Evolutionary conservation across 2,329 filamentous ascomycete genomes (phyloP), one percentile per base, ranked within the genome.

Genomic region (Trichoderma brevicompactum): DNA sequence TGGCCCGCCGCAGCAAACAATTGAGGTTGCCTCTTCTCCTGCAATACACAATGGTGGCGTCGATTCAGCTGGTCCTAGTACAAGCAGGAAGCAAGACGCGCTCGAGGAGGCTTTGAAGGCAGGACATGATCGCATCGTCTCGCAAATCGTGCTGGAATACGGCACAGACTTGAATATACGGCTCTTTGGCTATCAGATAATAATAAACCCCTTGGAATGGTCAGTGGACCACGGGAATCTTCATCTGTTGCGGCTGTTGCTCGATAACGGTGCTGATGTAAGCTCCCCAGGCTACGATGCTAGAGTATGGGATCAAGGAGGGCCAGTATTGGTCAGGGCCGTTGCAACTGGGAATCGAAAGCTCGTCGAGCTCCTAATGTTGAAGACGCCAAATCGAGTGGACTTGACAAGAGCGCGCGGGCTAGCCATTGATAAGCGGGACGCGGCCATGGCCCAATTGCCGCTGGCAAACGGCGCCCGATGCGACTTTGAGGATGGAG

Each of bases 51-150:
- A 43, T 55, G 17, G 17, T 17, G 12, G 32, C 15, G 32, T 56
- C 40, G 19, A 44, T 44, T 32, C 36, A 1, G 3, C 17, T 4
- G 58, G 13, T 13, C 60, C 60, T 32, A 63, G 60, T n/a, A 43
- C 36, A 46, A 55, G 40, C 49, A 19, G 34, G 49, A 63, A 63
- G 40, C 60, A 10, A 38, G 49, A 63, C 34, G 60, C 40, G 3
- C 60, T 63, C 23, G 49, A 63, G 38, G 60, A 49, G 32, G 60
- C 60, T 13, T 55, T 63, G 10, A 5, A 53, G 15, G 60, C 49
- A 4, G 48, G 60, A 2, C 32, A 63, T 46, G 38, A 53, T 12
- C 50, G 23, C 40, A 32, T 40, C 10, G 19, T 63, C 38, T 53
- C 38, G 23, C 60, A 63, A 7, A 28, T 49, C 6, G 38, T 63